Base-by-base conservation (phyloP, 148 eudicot species). In the Fagopyrum homotropicum region DNA sequence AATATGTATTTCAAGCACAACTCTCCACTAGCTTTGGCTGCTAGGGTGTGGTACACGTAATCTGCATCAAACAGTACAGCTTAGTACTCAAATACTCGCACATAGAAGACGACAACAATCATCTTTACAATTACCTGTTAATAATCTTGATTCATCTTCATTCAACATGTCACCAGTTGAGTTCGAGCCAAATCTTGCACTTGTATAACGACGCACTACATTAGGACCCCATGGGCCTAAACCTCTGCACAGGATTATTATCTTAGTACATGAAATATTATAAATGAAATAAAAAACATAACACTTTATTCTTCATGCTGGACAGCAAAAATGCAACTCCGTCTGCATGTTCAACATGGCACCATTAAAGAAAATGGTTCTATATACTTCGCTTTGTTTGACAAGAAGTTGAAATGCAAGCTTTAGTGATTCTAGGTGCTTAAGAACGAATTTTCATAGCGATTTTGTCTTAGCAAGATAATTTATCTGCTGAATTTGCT, bases 11-110 rank as follows among this genome's bases (percentile, higher is more conserved):
- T 92, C 59, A 95, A 83, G 82, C 98, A 95, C 72, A 92, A 87
- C 87, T 95, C 98, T 75, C 98, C 98, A 82, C 98, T 95, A 9
- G 88, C 92, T 84, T 95, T 95, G 72, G 97, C 96, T 45, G 93
- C 98, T 44, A 90, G 75, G 17, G 97, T 95, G 78, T 95, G 97
- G 85, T 95, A 92, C 29, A 88, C 86, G 76, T 94, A 94, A 77
- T 94, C 98, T 94, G 50, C 69, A 12, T 30, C 44, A 63, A 4
- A 17, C 9, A 9, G 69, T n/a, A 17, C 40, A 59, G 26, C 40
- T 63, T 30, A 63, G 69, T 29, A 11, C 3, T 63, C 69, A 7
- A 59, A 26, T 3, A 26, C 40, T 22, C 35, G 9, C 12, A 9
- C 26, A 63, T 29, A 30, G 44, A 60, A 60, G 66, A 60, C 19